Base-by-base conservation (phyloP, 805 yeast genomes). In the Sugiyamaella qingdaonensis region DNA sequence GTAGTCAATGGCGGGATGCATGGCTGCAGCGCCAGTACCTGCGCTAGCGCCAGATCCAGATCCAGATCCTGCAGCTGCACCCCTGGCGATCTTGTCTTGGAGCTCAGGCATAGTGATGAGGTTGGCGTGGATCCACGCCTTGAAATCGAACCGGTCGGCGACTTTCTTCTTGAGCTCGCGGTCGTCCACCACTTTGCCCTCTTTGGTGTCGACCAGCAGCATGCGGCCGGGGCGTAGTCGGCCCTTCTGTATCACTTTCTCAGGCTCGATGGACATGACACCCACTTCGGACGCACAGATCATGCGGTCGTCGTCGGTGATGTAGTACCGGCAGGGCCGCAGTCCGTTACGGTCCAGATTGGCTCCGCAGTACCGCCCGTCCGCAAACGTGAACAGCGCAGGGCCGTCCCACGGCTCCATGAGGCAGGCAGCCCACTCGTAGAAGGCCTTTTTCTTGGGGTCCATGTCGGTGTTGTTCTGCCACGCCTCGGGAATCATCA, bases 351-450 rank as follows among this genome's bases (percentile, higher is more conserved):
- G 83, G 74, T 92, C 99, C 61, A 94, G 79, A 70, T 91, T 91
- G 48, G 99, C 99, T 77, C 99, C 99, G 74, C 97, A 89, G 79
- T 88, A 92, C 64, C 98, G 81, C 62, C 96, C 97, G 71, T 92
- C 98, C 35, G 97, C 92, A 71, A 92, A 94, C 31, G 96, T 90
- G 76, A 92, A 88, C 61, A 94, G 75, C 34, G 98, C 98, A 16
- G 99, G 99, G 60, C 99, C 99, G 73, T 92, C 99, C 99, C 99
- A 92, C 8, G 98, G 98, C 75, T 92, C 99, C 97, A 94, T 94
- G 60, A 92, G 74, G 73, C 97, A 90, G 10, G 98, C 96, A 46
- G 97, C 98, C 98, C 98, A 92, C 71, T 94, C 97, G 74, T 92
- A 92, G 72, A 95, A 92, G 0, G 98, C 97, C 64, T 80, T 83